These are phyloP conservation scores for Syzygium jambos DNA, from an alignment of 345 rosid genomes.

Conservation along the genomic window DNA sequence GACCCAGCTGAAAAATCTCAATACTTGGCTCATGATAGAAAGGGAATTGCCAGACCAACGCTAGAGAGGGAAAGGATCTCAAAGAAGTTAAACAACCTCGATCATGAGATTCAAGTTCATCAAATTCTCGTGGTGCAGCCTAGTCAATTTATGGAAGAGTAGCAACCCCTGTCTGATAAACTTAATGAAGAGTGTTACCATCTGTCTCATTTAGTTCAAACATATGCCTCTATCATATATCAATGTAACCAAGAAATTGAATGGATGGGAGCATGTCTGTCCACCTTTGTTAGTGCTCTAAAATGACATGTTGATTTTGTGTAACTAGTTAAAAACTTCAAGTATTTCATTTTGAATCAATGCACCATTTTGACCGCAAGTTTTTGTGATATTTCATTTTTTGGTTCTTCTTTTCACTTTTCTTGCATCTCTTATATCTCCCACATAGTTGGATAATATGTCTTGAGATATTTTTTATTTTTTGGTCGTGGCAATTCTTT, in stretches of 20 bases:
- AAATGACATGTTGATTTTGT: too few relatives aligned
- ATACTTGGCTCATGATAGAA: neutral
- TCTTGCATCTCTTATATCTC: neutral
- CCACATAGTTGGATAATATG: neutral
- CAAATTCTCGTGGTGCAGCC: neutral
- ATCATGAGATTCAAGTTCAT: neutral
- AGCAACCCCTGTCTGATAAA: neutral
- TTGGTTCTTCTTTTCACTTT: neutral
- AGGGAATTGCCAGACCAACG: neutral
- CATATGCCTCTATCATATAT: neutral
- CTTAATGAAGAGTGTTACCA: neutral
- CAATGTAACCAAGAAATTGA: neutral
- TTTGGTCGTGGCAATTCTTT: neutral
- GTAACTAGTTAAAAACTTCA: too few relatives aligned
- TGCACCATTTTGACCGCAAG: neutral
- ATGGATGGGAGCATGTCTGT: too few relatives aligned
- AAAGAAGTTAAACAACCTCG: neutral
- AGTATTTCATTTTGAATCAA: neutral
- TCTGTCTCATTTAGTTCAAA: neutral
- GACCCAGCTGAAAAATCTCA: too few relatives aligned
- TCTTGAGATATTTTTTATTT: neutral
- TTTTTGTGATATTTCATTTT: neutral
- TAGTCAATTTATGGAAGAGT: neutral
- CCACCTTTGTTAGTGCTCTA: neutral
- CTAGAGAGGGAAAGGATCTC: neutral